Evolutionary conservation across 345 rosid genomes (phyloP).

Genomic region (Nephelium lappaceum): DNA sequence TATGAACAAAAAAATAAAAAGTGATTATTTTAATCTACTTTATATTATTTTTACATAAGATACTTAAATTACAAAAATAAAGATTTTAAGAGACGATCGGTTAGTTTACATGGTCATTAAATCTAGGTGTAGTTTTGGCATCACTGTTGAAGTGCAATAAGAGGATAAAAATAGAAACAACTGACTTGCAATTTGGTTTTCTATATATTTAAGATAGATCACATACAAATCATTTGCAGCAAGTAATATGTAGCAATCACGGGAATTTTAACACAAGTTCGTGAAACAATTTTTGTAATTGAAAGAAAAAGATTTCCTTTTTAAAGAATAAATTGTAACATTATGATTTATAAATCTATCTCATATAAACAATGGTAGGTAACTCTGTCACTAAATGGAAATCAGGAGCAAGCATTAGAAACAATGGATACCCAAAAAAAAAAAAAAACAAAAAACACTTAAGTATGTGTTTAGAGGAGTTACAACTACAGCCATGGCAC

Average conservation of each 20-base stretch:
- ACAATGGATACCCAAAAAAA: not conserved
- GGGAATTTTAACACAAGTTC: not conserved
- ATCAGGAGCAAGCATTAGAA: not conserved
- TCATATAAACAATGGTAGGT: not conserved
- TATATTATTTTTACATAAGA: too few relatives aligned
- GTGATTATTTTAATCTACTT: too few relatives aligned
- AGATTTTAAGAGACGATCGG: too few relatives aligned
- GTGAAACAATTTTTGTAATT: not conserved
- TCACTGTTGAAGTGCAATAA: too few relatives aligned
- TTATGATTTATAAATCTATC: not conserved
- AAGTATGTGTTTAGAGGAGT: not conserved
- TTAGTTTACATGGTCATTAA: too few relatives aligned
- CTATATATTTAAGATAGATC: not conserved
- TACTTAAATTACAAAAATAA: too few relatives aligned
- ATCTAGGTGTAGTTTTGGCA: too few relatives aligned
- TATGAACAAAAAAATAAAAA: too few relatives aligned
- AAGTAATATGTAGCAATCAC: not conserved
- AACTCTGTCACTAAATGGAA: not conserved
- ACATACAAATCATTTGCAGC: not conserved
- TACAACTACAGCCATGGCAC: not conserved
- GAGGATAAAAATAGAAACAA: too few relatives aligned
- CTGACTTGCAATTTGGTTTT: conserved; percentile 1
- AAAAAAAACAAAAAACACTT: not conserved
- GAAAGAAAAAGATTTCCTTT: not conserved
- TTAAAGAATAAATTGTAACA: not conserved